phyloP scores from a whole-genome alignment of 805 yeast species.

The Saturnispora sanitii region DNA sequence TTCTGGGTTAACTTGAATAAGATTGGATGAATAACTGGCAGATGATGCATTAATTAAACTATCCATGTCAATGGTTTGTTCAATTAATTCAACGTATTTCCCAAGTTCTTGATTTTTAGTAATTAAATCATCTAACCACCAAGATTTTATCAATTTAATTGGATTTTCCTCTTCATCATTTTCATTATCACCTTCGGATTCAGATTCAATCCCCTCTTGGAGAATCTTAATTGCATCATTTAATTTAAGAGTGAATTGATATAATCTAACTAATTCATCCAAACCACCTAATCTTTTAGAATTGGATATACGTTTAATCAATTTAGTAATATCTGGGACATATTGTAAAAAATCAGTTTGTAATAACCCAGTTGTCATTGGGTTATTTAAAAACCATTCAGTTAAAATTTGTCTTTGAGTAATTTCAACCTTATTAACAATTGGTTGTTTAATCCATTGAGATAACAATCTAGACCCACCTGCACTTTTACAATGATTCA shows the following conservation, averaged over 20 bases:
- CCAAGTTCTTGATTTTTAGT: constrained; percentile 41
- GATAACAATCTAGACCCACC: constrained; percentile 85
- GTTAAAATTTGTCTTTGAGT: constrained; percentile 64
- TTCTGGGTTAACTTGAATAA: constrained; percentile 75
- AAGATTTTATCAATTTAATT: constrained; percentile 30
- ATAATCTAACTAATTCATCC: constrained; percentile 84
- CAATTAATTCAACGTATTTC: constrained; percentile 77
- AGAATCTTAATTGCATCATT: constrained; percentile 59
- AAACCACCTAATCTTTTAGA: constrained; percentile 35
- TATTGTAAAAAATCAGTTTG: constrained; percentile 57
- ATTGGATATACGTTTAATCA: constrained; percentile 53
- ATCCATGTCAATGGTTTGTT: constrained; percentile 81
- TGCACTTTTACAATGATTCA: constrained; percentile 79
- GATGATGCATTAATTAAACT: constrained; percentile 71
- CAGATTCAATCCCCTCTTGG: constrained; percentile 30
- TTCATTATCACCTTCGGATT: constrained; percentile 4
- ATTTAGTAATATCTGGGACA: constrained; percentile 75
- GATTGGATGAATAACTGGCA: constrained; percentile 18
- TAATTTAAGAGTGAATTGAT: constrained; percentile 63
- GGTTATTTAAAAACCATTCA: constrained; percentile 59
- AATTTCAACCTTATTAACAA: constrained; percentile 55
- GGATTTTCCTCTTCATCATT: constrained; percentile 16
- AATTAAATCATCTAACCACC: constrained; percentile 52
- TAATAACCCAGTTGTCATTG: constrained; percentile 53
- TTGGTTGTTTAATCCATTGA: constrained; percentile 95